Conservation (phyloP, 768 basidiomycete genomes). For the Macrolepiota dolichaula region DNA sequence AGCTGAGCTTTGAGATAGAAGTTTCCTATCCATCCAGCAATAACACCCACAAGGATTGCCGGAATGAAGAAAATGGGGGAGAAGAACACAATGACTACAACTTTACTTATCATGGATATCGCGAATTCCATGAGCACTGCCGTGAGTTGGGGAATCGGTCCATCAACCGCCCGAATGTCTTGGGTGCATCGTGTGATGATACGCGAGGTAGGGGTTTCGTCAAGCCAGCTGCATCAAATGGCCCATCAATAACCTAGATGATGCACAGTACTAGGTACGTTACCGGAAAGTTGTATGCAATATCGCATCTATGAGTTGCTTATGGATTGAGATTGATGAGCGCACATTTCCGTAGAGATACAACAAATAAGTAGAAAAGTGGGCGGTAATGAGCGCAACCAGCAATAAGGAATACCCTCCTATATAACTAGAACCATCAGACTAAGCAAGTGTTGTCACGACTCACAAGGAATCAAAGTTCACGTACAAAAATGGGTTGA, state of each 20-base stretch:
- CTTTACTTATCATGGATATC: slow-evolving; percentile 35
- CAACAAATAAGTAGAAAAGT: slow-evolving; percentile 28
- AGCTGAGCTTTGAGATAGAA: slow-evolving; percentile 45
- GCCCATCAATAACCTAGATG: background rate
- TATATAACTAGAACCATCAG: slow-evolving; percentile 39
- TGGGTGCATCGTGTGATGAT: slow-evolving; percentile 66
- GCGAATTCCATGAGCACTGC: slow-evolving; percentile 25
- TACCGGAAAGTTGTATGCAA: slow-evolving; percentile 61
- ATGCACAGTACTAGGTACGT: slow-evolving; percentile 2
- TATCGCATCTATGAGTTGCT: slow-evolving; percentile 46
- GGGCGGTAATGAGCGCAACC: slow-evolving; percentile 20
- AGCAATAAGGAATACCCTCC: slow-evolving; percentile 17
- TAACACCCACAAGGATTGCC: slow-evolving; percentile 33
- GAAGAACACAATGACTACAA: slow-evolving; percentile 40
- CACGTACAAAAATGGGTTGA: slow-evolving; percentile 28
- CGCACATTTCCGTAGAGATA: slow-evolving; percentile 47
- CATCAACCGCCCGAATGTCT: slow-evolving; percentile 63
- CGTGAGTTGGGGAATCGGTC: slow-evolving; percentile 25
- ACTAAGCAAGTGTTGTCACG: background rate
- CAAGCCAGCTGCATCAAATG: slow-evolving; percentile 39
- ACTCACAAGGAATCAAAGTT: slow-evolving; percentile 31
- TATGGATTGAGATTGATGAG: slow-evolving; percentile 54
- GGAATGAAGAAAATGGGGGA: slow-evolving; percentile 45
- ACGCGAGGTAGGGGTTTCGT: slow-evolving; percentile 43
- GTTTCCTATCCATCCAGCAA: slow-evolving; percentile 42